Percentiles rank a stretch among this genome's conserved stretches.
These are phyloP conservation scores for Penicillium sp. DNA, from an alignment of 2,329 filamentous ascomycete species.

Conservation along the genomic window DNA sequence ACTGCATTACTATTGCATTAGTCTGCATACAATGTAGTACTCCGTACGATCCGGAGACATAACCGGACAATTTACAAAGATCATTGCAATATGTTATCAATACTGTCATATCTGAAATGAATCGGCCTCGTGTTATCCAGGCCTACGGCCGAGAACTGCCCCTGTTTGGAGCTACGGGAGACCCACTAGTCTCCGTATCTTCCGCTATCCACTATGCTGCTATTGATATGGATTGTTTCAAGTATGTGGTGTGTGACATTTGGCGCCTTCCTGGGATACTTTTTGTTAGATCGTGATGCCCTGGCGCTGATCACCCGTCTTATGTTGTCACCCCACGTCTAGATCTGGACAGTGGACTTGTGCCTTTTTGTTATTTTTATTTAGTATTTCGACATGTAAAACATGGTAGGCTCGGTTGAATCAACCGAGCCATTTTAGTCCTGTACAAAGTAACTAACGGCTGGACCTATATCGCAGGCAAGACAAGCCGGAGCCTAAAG, in stretches of 20 bases:
- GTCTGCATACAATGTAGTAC: background rate
- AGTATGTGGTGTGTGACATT: background rate
- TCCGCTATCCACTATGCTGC: background rate
- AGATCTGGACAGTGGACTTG: background rate
- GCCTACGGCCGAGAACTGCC: background rate
- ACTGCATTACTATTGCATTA: background rate
- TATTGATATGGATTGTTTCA: background rate
- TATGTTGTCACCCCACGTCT: background rate
- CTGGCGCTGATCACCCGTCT: slow-evolving; percentile 1
- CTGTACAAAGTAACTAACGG: background rate
- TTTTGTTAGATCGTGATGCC: background rate
- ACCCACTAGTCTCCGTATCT: background rate
- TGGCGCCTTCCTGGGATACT: background rate
- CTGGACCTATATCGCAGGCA: background rate
- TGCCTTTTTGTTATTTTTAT: background rate
- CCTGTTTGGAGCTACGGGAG: background rate
- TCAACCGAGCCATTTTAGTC: background rate
- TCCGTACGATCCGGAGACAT: background rate
- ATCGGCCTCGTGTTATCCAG: too few relatives aligned
- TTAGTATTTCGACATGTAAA: background rate
- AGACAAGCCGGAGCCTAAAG: background rate
- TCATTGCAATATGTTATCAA: too few relatives aligned
- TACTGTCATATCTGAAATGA: too few relatives aligned
- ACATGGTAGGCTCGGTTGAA: background rate
- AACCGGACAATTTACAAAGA: background rate